Conservation (phyloP, 768 basidiomycete species). For the Hypholoma sublateritium region DNA sequence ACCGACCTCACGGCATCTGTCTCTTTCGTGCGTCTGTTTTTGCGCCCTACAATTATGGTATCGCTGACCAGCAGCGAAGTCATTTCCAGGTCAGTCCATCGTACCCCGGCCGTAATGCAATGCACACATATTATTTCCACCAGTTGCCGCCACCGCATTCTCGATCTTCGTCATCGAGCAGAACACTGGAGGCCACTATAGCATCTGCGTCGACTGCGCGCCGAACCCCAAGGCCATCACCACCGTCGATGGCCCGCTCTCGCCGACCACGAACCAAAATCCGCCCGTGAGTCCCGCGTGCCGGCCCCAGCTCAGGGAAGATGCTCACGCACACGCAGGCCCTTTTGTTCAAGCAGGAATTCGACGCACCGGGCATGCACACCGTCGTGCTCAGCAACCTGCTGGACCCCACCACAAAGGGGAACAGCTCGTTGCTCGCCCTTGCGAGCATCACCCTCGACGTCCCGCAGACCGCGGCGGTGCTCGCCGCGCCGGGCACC, state of each 20-base stretch:
- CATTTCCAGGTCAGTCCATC: not conserved
- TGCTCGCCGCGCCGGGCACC: too few relatives aligned
- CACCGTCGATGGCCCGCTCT: too few relatives aligned
- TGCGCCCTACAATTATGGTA: not conserved
- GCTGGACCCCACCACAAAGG: not conserved
- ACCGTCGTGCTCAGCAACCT: not conserved
- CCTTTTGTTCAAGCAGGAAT: not conserved
- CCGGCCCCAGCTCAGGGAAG: too few relatives aligned
- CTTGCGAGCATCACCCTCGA: not conserved
- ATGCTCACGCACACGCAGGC: too few relatives aligned
- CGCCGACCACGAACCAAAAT: too few relatives aligned
- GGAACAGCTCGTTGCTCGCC: not conserved
- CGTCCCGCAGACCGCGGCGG: not conserved
- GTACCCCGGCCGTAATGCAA: not conserved
- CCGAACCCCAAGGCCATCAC: too few relatives aligned
- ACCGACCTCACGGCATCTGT: not conserved
- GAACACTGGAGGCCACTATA: too few relatives aligned
- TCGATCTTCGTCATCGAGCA: not conserved
- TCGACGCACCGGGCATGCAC: not conserved
- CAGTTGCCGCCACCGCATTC: not conserved
- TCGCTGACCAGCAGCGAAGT: not conserved
- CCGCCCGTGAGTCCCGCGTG: too few relatives aligned
- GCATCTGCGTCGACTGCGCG: too few relatives aligned
- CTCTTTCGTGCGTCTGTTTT: not conserved
- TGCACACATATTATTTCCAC: not conserved